A percentile compares a stretch with the other conserved stretches of the same genome.
Conservation (phyloP, 768 basidiomycete genomes). For the Mycena capillaripes region DNA sequence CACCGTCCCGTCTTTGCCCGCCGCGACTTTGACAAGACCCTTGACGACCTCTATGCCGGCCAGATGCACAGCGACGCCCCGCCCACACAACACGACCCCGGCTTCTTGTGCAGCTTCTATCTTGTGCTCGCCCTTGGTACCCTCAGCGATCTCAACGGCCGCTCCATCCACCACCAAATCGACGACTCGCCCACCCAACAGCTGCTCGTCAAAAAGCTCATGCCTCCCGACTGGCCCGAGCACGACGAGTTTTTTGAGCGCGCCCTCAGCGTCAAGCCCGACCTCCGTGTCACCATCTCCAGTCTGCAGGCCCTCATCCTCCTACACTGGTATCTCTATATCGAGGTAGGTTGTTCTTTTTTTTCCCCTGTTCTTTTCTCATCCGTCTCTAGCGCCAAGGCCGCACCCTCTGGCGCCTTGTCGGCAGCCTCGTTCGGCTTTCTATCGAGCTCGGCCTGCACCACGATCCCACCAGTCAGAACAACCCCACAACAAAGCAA, state of each 20-base stretch:
- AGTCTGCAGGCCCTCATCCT: constrained; percentile 88
- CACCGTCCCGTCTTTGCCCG: constrained; percentile 85
- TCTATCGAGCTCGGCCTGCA: constrained; percentile 89
- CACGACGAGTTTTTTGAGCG: constrained; percentile 90
- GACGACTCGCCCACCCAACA: constrained; percentile 53
- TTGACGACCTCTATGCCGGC: constrained; percentile 78
- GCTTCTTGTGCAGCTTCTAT: constrained; percentile 84
- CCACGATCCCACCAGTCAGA: constrained; percentile 83
- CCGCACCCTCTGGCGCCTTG: constrained; percentile 90
- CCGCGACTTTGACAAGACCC: constrained; percentile 73
- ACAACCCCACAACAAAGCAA: constrained; percentile 54
- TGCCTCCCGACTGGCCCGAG: constrained; percentile 81
- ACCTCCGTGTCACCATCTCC: constrained; percentile 85
- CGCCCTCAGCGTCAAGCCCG: constrained; percentile 83
- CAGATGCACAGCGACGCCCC: constrained; percentile 42
- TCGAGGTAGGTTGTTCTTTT: constrained; percentile 68
- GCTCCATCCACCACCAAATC: constrained; percentile 66
- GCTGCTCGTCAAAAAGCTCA: constrained; percentile 68
- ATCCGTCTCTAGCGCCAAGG: constrained; percentile 76
- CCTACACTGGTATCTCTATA: constrained; percentile 92
- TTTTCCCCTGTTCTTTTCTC: constrained; percentile 22
- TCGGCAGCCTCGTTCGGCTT: constrained; percentile 86
- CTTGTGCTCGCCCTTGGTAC: constrained; percentile 86
- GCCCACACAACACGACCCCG: constrained; percentile 73
- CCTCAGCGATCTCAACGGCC: constrained; percentile 85